Base-by-base conservation (phyloP, 106 monocot genomes). In the Dioscorea dumetorum region DNA sequence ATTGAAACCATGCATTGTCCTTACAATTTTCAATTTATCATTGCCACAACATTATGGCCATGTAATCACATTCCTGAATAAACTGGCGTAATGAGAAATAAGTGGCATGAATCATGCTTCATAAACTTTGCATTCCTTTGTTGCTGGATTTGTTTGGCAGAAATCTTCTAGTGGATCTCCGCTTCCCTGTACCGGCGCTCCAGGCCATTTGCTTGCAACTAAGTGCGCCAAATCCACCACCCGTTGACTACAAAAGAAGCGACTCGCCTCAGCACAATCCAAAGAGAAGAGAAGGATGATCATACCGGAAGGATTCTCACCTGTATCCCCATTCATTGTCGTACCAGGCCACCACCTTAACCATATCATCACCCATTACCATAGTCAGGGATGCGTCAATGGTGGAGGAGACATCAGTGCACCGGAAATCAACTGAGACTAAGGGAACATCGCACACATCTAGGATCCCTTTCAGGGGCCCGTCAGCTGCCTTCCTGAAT, bases 241-340 rank as follows among this genome's bases (percentile, higher is more conserved):
- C 14, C 95, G 83, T 84, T 95, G 95, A 69, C 95, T 95, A 68
- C 67, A 41, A 60, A 22, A 24, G 24, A 66, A 8, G 24, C 56
- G 8, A 8, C 71, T 63, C 33, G 24, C 24, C 2, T 33, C 62
- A 62, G 24, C 5, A 24, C 6, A 67, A 22, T 16, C 12, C 28
- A 3, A 6, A 48, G 4, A 21, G 41, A 41, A 12, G 54, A 54
- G 54, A 19, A 12, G 54, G 7, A 54, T 18, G 54, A 54, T 14
- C 5, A 15, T 16, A 54, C 35, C 32, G 53, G 15, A 21, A 50
- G 17, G 2, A 32, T 16, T 16, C 82, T 79, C 31, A 99, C 97
- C 97, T 99, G 89, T 99, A 92, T 12, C 97, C 97, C 97, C 97
- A 99, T 66, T 99, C 92, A 48, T 99, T 99, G 78, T 99, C 97